Evolutionary conservation across 164 flowering plant species (phyloP).

Genomic region (Liquidambar formosana): DNA sequence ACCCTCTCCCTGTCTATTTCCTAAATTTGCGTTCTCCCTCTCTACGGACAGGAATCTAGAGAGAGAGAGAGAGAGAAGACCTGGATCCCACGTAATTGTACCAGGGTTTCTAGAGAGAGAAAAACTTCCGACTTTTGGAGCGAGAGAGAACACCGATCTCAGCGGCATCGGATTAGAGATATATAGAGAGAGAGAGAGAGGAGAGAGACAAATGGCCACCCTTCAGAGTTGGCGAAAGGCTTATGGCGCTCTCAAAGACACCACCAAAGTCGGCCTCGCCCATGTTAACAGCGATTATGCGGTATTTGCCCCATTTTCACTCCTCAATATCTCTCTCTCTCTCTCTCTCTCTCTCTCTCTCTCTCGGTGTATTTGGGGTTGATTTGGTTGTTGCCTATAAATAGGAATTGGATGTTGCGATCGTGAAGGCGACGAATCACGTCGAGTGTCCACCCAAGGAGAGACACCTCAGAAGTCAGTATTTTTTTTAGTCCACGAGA

Average conservation of each 20-base stretch:
- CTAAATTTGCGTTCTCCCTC: neutral
- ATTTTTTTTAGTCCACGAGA: neutral
- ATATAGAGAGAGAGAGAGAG: neutral
- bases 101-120: neutral
- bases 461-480: slow-evolving; percentile 85
- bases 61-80: slow-evolving; percentile 2
- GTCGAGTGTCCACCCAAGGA: slow-evolving; percentile 96
- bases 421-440: slow-evolving; percentile 96
- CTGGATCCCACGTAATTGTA: slow-evolving; percentile 9
- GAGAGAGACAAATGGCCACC: slow-evolving; percentile 36
- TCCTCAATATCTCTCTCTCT: neutral
- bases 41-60: neutral
- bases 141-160: slow-evolving; percentile 15
- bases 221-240: slow-evolving; percentile 54
- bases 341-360: too few species aligned
- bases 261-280: slow-evolving; percentile 58
- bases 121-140: neutral
- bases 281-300: slow-evolving; percentile 58
- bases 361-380: neutral
- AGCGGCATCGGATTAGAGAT: neutral
- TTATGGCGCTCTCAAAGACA: slow-evolving; percentile 53
- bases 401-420: slow-evolving; percentile 96
- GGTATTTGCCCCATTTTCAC: slow-evolving; percentile 10
- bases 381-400: slow-evolving; percentile 3
- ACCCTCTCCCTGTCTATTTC: slow-evolving; percentile 9